Evolutionary conservation across 805 yeast species (phyloP).

Genomic region (Ogataea corticis): DNA sequence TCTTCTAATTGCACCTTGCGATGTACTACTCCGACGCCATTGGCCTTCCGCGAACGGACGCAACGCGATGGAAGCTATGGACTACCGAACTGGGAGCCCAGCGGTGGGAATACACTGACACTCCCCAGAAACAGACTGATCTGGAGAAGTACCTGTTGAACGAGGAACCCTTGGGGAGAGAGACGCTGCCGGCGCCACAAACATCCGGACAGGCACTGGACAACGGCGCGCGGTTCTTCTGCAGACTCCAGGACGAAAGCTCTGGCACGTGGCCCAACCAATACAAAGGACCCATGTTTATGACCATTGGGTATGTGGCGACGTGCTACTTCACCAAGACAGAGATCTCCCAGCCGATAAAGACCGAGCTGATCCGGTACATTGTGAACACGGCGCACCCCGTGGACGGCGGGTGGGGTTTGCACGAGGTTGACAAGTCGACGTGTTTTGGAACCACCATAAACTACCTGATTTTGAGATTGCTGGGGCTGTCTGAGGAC

Average conservation of each 20-base stretch:
- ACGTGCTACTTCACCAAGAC: slow-evolving; percentile 69
- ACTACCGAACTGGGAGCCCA: slow-evolving; percentile 75
- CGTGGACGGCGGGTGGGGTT: slow-evolving; percentile 99
- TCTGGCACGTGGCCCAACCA: slow-evolving; percentile 91
- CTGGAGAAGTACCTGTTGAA: slow-evolving; percentile 53
- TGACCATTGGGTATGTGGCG: slow-evolving; percentile 86
- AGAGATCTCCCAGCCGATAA: slow-evolving; percentile 64
- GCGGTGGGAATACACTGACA: slow-evolving; percentile 70
- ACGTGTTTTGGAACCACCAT: slow-evolving; percentile 94
- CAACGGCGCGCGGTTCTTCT: slow-evolving; percentile 73
- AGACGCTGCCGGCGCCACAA: slow-evolving; percentile 33
- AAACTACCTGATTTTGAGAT: slow-evolving; percentile 78
- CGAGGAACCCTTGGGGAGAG: slow-evolving; percentile 21
- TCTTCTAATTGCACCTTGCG: neutral
- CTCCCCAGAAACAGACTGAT: slow-evolving; percentile 50
- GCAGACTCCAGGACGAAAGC: slow-evolving; percentile 65
- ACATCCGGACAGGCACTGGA: slow-evolving; percentile 55
- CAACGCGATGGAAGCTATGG: slow-evolving; percentile 69
- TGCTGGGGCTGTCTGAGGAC: slow-evolving; percentile 70
- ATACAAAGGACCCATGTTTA: slow-evolving; percentile 97
- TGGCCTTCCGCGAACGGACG: slow-evolving; percentile 70
- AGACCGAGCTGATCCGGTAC: slow-evolving; percentile 76
- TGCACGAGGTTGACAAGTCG: slow-evolving; percentile 87
- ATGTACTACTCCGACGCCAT: slow-evolving; percentile 65
- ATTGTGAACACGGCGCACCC: slow-evolving; percentile 92